These are phyloP conservation scores for Russula sp. DNA, from an alignment of 768 basidiomycete species.

Conservation along the genomic window DNA sequence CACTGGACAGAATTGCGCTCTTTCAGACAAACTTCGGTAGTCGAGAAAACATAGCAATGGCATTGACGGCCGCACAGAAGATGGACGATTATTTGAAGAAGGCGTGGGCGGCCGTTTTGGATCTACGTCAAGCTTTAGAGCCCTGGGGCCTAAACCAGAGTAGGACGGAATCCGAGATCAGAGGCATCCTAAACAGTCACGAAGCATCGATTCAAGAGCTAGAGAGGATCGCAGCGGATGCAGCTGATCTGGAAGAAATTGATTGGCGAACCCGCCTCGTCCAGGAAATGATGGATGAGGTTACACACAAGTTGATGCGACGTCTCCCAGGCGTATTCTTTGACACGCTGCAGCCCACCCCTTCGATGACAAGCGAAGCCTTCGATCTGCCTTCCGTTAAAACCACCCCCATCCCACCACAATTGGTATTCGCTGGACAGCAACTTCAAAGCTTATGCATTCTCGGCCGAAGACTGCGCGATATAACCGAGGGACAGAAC, in stretches of 20 bases:
- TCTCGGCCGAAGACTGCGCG: not conserved
- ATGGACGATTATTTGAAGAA: not conserved
- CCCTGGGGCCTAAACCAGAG: not conserved
- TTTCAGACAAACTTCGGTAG: not conserved
- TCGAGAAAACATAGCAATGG: not conserved
- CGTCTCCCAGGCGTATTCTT: slow-evolving; percentile 17
- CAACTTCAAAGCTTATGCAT: not conserved
- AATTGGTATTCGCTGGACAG: not conserved
- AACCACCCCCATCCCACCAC: not conserved
- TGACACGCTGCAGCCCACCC: not conserved
- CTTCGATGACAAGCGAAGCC: not conserved
- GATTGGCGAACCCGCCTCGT: not conserved
- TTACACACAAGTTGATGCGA: slow-evolving; percentile 8
- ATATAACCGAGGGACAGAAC: not conserved
- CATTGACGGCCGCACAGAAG: not conserved
- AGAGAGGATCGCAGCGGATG: not conserved
- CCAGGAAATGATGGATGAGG: slow-evolving; percentile 4
- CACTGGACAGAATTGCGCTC: not conserved
- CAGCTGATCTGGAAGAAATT: not conserved
- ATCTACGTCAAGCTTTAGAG: slow-evolving; percentile 2
- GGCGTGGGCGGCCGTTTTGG: not conserved
- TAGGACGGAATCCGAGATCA: not conserved
- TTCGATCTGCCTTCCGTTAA: not conserved
- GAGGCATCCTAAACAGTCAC: not conserved
- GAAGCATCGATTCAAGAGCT: not conserved